Base-by-base conservation (phyloP, 805 yeast genomes). In the Wickerhamomyces canadensis region DNA sequence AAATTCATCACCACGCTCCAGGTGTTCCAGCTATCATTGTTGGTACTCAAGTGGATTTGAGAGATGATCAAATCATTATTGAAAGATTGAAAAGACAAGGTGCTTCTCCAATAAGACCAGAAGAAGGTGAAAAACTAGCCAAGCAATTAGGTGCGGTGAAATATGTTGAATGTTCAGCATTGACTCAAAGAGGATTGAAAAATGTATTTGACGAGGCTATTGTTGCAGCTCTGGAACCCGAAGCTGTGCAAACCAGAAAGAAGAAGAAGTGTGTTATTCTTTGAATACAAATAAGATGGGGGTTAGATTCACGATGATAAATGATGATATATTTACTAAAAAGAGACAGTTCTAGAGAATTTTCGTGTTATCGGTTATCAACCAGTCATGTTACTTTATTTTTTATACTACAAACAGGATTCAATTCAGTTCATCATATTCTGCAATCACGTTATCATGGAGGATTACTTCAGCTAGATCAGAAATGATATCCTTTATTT, bases 191-290 rank as follows among this genome's bases (percentile, higher is more conserved):
- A 60, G 98, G 98, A 12, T 75, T 93, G 61, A 93, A 91, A 67
- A 88, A 94, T 49, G 96, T 91, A n/a, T 91, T 91, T 65, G 98
- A 93, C 60, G 97, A 88, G 66, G 98, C 98, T 19, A 93, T 93
- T 42, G 97, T 93, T 34, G 97, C 98, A 35, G 97, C 98, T 19
- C 74, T 93, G 47, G 98, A 91, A 61, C 98, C 98, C 34, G 97
- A 98, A 19, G 93, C 84, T 47, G 79, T 84, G 53, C 84, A 76
- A 55, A 80, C 78, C 57, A 70, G 73, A 45, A 82, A 85, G 71
- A 87, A 84, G 68, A 70, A 68, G 52, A 75, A 74, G 59, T 89
- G 98, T 72, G 74, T 84, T 48, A 82, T 89, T 55, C 78, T 89
- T 63, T 87, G 34, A 23, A 19, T 31, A 44, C 39, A 24, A 5